Conservation (phyloP, 2,329 filamentous ascomycete species). For the Monosporascus cannonballus region DNA sequence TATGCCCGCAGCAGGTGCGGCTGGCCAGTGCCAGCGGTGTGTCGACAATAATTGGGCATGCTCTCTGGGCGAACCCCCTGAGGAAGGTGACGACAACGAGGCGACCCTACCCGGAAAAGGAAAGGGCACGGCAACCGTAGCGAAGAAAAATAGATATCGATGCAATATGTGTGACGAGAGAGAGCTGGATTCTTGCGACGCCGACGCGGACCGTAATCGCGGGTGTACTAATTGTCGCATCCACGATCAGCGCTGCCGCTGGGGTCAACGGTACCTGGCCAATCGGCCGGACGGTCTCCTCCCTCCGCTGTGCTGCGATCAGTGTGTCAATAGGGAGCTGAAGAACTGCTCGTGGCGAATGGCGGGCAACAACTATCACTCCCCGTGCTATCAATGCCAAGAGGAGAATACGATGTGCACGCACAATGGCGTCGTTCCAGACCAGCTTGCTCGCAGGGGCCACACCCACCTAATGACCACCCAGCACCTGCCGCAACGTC, state of each 20-base stretch:
- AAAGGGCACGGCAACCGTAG: no score
- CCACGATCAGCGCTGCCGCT: background rate
- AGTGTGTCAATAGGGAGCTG: background rate
- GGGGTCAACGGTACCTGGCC: background rate
- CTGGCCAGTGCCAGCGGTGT: no score
- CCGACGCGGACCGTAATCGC: background rate
- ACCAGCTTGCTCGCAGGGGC: background rate
- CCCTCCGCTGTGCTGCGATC: slow-evolving; percentile 5
- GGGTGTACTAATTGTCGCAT: background rate
- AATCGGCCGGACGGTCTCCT: slow-evolving; percentile 7
- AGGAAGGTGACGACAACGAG: no score
- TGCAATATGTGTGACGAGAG: background rate
- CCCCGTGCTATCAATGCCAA: background rate
- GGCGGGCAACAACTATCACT: background rate
- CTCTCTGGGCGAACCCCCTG: no score
- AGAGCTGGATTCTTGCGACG: background rate
- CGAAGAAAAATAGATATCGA: background rate
- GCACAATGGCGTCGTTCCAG: background rate
- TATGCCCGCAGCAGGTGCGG: no score
- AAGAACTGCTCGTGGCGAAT: slow-evolving; percentile 1
- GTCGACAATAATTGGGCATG: no score
- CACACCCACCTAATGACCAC: background rate
- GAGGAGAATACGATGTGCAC: background rate
- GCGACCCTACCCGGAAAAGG: no score
- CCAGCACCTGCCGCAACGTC: background rate